These are phyloP conservation scores for Gremmenia infestans DNA, from an alignment of 2,329 filamentous ascomycete genomes.

Conservation along the genomic window DNA sequence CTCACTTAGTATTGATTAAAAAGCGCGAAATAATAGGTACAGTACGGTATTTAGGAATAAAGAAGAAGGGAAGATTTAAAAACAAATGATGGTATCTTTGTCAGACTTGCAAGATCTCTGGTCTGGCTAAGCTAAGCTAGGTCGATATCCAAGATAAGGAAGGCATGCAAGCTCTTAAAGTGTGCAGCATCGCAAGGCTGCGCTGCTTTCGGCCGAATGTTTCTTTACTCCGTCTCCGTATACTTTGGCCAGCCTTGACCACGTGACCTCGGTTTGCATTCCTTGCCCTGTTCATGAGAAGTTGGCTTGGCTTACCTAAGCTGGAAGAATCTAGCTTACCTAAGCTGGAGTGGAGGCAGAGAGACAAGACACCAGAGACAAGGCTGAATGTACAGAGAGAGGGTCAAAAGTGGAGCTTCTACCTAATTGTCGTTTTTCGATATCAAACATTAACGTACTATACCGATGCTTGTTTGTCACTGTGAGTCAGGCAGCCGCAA, in stretches of 20 bases:
- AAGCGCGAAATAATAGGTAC: too few relatives aligned
- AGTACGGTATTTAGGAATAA: too few relatives aligned
- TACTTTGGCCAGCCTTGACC: background rate
- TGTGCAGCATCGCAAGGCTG: background rate
- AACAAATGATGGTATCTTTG: too few relatives aligned
- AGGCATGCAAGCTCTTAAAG: conserved; percentile 3
- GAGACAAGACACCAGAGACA: too few relatives aligned
- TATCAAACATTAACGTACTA: background rate
- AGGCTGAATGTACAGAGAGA: background rate
- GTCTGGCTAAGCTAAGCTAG: too few relatives aligned
- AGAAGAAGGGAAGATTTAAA: too few relatives aligned
- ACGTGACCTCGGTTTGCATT: background rate
- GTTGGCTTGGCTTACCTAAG: background rate
- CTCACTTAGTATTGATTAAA: too few relatives aligned
- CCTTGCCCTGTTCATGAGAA: too few relatives aligned
- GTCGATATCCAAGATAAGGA: too few relatives aligned
- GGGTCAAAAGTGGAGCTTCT: background rate
- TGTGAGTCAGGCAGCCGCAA: background rate
- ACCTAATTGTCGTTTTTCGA: background rate
- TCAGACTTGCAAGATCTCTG: background rate
- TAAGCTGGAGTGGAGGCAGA: background rate
- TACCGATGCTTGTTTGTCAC: background rate
- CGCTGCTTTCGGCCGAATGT: background rate
- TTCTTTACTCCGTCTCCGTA: too few relatives aligned
- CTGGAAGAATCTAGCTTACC: too few relatives aligned